Evolutionary conservation across 176 grass and related monocot genomes (phyloP).

Genomic region (Chrysopogon serrulatus): DNA sequence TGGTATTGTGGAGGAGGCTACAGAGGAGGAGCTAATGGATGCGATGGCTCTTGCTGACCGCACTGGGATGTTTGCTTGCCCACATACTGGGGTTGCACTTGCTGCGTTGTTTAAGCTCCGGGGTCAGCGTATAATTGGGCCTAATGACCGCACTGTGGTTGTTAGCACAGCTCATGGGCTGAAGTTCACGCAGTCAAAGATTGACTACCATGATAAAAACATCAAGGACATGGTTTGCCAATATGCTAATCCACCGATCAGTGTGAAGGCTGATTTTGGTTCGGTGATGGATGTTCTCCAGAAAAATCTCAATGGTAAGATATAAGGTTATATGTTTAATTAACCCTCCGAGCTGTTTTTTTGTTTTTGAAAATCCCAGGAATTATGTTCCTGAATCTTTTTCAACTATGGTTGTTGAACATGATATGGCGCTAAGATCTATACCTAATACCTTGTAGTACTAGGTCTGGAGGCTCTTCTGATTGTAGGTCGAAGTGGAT

Average conservation of each 20-base stretch:
- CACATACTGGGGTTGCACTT: slow-evolving; percentile 74
- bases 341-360: slow-evolving; percentile 14
- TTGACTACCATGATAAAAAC: slow-evolving; percentile 64
- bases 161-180: slow-evolving; percentile 78
- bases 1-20: slow-evolving; percentile 72
- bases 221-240: slow-evolving; percentile 62
- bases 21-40: slow-evolving; percentile 82
- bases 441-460: slow-evolving; percentile 54
- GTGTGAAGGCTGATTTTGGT: slow-evolving; percentile 67
- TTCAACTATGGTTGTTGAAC: slow-evolving; percentile 27
- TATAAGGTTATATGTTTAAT: slow-evolving; percentile 23
- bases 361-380: slow-evolving; percentile 10
- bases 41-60: slow-evolving; percentile 61
- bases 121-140: slow-evolving; percentile 47
- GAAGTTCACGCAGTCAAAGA: slow-evolving; percentile 83
- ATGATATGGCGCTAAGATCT: slow-evolving; percentile 28
- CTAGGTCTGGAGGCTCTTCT: slow-evolving; percentile 48
- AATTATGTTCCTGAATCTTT: slow-evolving; percentile 30
- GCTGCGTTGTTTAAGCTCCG: slow-evolving; percentile 66
- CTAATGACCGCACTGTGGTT: slow-evolving; percentile 70
- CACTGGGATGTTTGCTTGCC: slow-evolving; percentile 80
- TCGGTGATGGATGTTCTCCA: slow-evolving; percentile 78
- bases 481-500: slow-evolving; percentile 38
- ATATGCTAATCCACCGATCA: slow-evolving; percentile 59
- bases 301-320: slow-evolving; percentile 58